These are phyloP conservation scores for Oryza officinalis DNA, from an alignment of 176 grass and related monocot genomes.

Conservation along the genomic window DNA sequence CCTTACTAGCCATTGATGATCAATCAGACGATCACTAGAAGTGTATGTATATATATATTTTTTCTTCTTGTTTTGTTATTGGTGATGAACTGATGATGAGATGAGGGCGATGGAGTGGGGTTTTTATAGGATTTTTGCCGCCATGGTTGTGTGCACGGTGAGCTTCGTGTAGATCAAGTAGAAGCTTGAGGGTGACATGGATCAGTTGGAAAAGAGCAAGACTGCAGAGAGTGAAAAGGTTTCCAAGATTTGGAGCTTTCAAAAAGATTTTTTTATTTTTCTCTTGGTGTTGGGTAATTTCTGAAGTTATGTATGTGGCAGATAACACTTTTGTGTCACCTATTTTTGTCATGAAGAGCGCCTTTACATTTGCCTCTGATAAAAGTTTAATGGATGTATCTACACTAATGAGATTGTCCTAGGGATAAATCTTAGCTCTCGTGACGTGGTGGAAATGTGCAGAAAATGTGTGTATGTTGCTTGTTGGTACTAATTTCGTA, in stretches of 20 bases:
- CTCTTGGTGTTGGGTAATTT: background rate
- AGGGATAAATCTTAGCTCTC: background rate
- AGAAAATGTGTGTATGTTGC: background rate
- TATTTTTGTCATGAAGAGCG: background rate
- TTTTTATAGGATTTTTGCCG: background rate
- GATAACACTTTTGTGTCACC: background rate
- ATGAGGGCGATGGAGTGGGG: background rate
- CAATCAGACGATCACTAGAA: background rate
- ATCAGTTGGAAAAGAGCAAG: background rate
- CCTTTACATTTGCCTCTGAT: background rate
- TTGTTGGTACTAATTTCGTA: background rate
- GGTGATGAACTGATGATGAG: background rate
- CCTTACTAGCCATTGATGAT: background rate
- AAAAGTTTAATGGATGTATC: background rate
- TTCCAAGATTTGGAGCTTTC: constrained; percentile 5
- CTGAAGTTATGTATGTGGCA: background rate
- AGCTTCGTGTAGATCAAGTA: background rate
- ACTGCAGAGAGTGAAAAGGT: background rate
- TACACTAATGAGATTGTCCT: background rate
- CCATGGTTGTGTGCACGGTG: constrained; percentile 25
- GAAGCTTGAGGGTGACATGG: background rate
- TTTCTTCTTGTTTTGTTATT: background rate
- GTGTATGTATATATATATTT: background rate
- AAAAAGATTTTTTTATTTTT: constrained; percentile 5
- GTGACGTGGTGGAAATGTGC: background rate